Base-by-base conservation (phyloP, 208 protist species). In the Trypanosoma theileri region DNA sequence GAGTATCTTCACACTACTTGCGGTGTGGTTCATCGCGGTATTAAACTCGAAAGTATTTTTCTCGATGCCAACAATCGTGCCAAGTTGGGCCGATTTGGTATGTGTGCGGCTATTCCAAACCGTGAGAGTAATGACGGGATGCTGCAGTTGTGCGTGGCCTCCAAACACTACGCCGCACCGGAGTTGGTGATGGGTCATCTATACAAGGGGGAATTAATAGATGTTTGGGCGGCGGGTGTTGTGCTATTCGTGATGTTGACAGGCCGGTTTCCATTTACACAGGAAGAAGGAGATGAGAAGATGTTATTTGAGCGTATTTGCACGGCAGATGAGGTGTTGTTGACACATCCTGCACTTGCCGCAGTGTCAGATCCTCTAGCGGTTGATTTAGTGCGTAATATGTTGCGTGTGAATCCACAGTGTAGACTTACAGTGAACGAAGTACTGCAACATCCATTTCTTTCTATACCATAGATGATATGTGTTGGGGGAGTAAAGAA, bases 221-320 rank as follows among this genome's bases (percentile, higher is more conserved):
- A 99, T 81, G 97, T 95, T 79, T 99, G 97, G 97, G 85, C 89
- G 4, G 90, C 91, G 35, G 98, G 98, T 52, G 93, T 98, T 14
- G 72, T 99, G 9, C 70, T 98, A 13, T 99, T 98, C 61, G 93
- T 96, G 50, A 84, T 98, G 63, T 66, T 98, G 53, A 83, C 90
- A 11, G 92, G 93, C 60, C 77, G 80, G 28, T 88, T 97, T 59
- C 96, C 96, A 7, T 98, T 98, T 65, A 95, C 84, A 60, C 57
- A 62, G 40, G 73, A 71, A 14, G 58, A 59, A 21, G 56, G 24
- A n/a, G 64, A 63, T 51, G 58, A 62, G 10, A 28, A 17, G n/a
- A n/a, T 66, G 31, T 28, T 76, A n/a, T 66, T 76, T 42, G 71
- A 74, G 56, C 67, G 71, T 4, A 74, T 94, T n/a, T 90, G 82